These are phyloP conservation scores for Purpureocillium lavendulum DNA, from an alignment of 2,329 filamentous ascomycete species.

Conservation along the genomic window DNA sequence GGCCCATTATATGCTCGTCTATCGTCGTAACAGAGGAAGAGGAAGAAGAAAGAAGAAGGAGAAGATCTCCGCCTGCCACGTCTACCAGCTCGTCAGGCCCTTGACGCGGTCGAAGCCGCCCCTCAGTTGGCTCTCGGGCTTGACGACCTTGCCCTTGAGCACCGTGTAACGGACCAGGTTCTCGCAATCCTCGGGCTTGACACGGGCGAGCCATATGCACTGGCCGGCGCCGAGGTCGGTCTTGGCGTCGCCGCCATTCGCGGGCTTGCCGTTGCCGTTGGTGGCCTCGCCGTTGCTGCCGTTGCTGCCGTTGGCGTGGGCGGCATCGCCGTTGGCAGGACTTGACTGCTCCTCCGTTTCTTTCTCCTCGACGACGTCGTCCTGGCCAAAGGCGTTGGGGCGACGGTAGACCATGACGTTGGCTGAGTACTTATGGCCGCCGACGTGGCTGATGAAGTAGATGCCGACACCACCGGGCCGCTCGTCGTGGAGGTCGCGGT, in stretches of 20 bases:
- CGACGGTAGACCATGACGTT: conserved; percentile 88
- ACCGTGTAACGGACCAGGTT: conserved; percentile 85
- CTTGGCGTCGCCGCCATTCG: conserved; percentile 18
- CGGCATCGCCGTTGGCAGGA: conserved; percentile 16
- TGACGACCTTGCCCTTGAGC: conserved; percentile 87
- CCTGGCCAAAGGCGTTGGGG: conserved; percentile 47
- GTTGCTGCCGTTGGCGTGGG: conserved; percentile 21
- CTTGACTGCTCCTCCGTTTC: conserved; percentile 2
- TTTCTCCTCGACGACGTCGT: conserved; percentile 25
- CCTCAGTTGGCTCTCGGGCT: conserved; percentile 75
- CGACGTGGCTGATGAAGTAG: conserved; percentile 94
- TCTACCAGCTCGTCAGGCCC: conserved; percentile 79
- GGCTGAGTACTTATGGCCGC: conserved; percentile 92
- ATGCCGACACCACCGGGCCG: conserved; percentile 87
- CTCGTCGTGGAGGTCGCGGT: conserved; percentile 80
- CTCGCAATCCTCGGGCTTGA: conserved; percentile 83
- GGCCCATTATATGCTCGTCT: too few relatives aligned
- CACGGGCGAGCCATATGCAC: conserved; percentile 86
- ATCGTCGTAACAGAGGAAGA: too few relatives aligned
- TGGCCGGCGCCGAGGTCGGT: conserved; percentile 59
- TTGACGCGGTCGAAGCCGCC: conserved; percentile 82
- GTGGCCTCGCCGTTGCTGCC: conserved; percentile 3
- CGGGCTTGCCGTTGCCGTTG: conserved; percentile 16
- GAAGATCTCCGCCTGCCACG: too few relatives aligned
- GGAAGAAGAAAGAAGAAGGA: too few relatives aligned